Conservation (phyloP, 352 stramenopile genomes). For the Phytopythium montanum region DNA sequence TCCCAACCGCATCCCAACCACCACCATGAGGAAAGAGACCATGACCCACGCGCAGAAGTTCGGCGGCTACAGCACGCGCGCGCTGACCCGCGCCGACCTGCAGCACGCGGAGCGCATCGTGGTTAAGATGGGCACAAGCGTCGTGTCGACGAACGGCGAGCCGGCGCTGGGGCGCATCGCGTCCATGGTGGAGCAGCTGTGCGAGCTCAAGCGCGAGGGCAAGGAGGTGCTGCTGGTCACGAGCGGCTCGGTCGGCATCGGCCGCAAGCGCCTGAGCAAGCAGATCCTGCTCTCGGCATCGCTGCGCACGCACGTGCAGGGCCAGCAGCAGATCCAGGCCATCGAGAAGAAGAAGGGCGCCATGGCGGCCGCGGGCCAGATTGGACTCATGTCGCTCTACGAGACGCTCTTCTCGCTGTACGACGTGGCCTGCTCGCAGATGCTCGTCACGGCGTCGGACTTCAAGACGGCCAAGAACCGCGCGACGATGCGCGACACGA, state of each 20-base stretch:
- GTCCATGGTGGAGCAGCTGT: conserved; percentile 93
- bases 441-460: conserved; percentile 77
- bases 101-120: conserved; percentile 88
- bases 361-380: conserved; percentile 93
- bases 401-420: conserved; percentile 95
- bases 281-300: conserved; percentile 88
- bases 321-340: conserved; percentile 87
- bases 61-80: conserved; percentile 29
- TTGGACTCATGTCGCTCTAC: conserved; percentile 98
- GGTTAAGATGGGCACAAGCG: conserved; percentile 95
- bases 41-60: conserved; percentile 47
- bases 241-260: conserved; percentile 92
- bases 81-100: conserved; percentile 66
- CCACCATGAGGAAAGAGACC: conserved; percentile 45
- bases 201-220: conserved; percentile 89
- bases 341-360: conserved; percentile 87
- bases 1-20: not conserved
- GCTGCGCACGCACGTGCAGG: conserved; percentile 84
- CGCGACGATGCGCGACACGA: conserved; percentile 85
- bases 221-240: conserved; percentile 90
- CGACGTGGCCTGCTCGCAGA: conserved; percentile 93
- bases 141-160: conserved; percentile 93
- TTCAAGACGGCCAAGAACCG: conserved; percentile 85
- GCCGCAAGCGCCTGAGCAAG: conserved; percentile 92
- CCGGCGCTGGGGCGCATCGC: conserved; percentile 89